Conservation (phyloP, 768 basidiomycete species). For the Mycena chlorophos region DNA sequence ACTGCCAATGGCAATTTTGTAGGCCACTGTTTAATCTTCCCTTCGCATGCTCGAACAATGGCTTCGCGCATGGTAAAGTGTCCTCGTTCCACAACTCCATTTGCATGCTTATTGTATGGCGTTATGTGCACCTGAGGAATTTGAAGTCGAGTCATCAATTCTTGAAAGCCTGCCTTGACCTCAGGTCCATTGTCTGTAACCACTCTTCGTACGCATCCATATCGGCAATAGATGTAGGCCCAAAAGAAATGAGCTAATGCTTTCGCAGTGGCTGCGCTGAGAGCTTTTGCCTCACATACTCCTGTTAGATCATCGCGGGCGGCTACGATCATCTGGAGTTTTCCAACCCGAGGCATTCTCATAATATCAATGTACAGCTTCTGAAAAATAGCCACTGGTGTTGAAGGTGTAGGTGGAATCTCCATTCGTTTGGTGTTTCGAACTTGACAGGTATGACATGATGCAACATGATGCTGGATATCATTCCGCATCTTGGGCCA, state of each 20-base stretch:
- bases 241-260: slow-evolving; percentile 26
- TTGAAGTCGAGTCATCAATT: background rate
- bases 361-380: slow-evolving; percentile 22
- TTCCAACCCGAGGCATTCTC: slow-evolving; percentile 21
- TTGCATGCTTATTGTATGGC: background rate
- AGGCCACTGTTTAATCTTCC: background rate
- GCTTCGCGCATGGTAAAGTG: background rate
- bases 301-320: slow-evolving; percentile 25
- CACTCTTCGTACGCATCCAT: too few species aligned
- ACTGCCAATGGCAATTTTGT: background rate
- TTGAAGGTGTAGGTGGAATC: slow-evolving; percentile 8
- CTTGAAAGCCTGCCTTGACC: slow-evolving; percentile 25
- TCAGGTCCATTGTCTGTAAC: too few species aligned
- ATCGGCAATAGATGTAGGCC: too few species aligned
- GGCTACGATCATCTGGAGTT: slow-evolving; percentile 2
- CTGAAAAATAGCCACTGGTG: slow-evolving; percentile 9
- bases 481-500: slow-evolving; percentile 25
- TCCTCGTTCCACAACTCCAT: too few species aligned
- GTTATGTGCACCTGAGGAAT: slow-evolving; percentile 15
- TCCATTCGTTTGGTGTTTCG: slow-evolving; percentile 6
- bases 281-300: slow-evolving; percentile 22
- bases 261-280: slow-evolving; percentile 5
- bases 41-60: background rate
- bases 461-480: slow-evolving; percentile 25
- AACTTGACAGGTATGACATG: slow-evolving; percentile 21